These are phyloP conservation scores for Maudiozyma pseudohumilis DNA, from an alignment of 805 yeast species.

Conservation along the genomic window DNA sequence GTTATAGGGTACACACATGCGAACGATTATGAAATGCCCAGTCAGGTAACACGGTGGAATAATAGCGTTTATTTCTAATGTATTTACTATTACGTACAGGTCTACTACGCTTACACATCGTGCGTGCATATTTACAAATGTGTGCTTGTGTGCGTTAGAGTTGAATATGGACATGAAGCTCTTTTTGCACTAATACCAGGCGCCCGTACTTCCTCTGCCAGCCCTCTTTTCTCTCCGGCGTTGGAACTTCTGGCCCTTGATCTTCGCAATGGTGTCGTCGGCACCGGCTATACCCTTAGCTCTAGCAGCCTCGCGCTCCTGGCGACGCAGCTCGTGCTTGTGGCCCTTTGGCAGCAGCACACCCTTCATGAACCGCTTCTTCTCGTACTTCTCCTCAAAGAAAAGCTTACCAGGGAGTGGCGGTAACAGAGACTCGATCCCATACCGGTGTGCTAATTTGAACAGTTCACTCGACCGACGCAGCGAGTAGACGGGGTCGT, in stretches of 20 bases:
- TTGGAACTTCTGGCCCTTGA: conserved; percentile 46
- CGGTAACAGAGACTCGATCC: conserved; percentile 73
- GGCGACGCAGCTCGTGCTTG: conserved; percentile 63
- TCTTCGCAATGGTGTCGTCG: conserved; percentile 57
- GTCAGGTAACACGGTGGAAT: no score
- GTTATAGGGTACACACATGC: no score
- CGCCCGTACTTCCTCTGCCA: no score
- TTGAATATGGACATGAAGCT: neutral
- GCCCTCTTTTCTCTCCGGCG: conserved; percentile 38
- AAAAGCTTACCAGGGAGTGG: conserved; percentile 42
- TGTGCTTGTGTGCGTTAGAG: no score
- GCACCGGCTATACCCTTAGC: conserved; percentile 54
- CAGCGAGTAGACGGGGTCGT: conserved; percentile 66
- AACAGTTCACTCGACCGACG: conserved; percentile 76
- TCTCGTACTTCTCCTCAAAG: conserved; percentile 66
- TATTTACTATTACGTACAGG: no score
- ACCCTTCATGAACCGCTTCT: conserved; percentile 66
- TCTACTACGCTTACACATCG: no score
- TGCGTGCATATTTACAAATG: no score
- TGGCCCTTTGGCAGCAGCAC: conserved; percentile 70
- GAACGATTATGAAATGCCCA: no score
- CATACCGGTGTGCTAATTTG: conserved; percentile 73
- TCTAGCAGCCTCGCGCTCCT: conserved; percentile 49
- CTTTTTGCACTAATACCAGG: conserved; percentile 10
- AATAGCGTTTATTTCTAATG: no score